Conservation (phyloP, 345 rosid genomes). For the Isatis tinctoria region DNA sequence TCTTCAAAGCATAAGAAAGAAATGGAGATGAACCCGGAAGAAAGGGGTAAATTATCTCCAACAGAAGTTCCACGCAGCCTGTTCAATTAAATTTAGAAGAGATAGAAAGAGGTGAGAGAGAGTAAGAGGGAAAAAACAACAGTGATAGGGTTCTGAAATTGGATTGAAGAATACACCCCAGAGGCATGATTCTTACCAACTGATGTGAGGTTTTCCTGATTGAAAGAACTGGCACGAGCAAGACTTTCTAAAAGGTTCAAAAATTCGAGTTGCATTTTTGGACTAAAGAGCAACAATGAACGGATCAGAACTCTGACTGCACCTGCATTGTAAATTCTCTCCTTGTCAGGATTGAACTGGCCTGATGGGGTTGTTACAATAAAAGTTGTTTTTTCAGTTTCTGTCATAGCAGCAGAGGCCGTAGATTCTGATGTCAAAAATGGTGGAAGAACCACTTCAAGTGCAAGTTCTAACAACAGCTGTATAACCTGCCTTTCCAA, state of each 20-base stretch:
- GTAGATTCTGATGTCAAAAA: slow-evolving; percentile 59
- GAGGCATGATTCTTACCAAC: slow-evolving; percentile 58
- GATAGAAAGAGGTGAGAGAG: slow-evolving; percentile 20
- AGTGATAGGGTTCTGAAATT: slow-evolving; percentile 7
- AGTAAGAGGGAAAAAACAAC: slow-evolving; percentile 29
- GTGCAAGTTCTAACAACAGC: slow-evolving; percentile 87
- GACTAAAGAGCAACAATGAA: slow-evolving; percentile 88
- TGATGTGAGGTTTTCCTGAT: slow-evolving; percentile 93
- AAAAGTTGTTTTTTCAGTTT: slow-evolving; percentile 47
- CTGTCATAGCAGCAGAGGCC: slow-evolving; percentile 37
- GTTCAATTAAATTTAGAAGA: slow-evolving; percentile 16
- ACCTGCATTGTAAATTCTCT: slow-evolving; percentile 85
- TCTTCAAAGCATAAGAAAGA: slow-evolving; percentile 81
- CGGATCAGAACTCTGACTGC: slow-evolving; percentile 80
- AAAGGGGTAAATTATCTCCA: slow-evolving; percentile 89
- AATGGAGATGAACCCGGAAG: slow-evolving; percentile 81
- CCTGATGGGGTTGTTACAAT: slow-evolving; percentile 60
- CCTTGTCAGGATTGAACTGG: slow-evolving; percentile 66
- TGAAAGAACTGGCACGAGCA: slow-evolving; percentile 85
- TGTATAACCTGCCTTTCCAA: slow-evolving; percentile 96
- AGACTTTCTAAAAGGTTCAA: slow-evolving; percentile 74
- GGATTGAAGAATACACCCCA: slow-evolving; percentile 3
- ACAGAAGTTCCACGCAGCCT: slow-evolving; percentile 94
- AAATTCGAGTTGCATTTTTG: slow-evolving; percentile 87
- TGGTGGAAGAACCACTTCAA: slow-evolving; percentile 93